These are phyloP conservation scores for Xerocomus potaroensis DNA, from an alignment of 768 basidiomycete genomes.

Conservation along the genomic window DNA sequence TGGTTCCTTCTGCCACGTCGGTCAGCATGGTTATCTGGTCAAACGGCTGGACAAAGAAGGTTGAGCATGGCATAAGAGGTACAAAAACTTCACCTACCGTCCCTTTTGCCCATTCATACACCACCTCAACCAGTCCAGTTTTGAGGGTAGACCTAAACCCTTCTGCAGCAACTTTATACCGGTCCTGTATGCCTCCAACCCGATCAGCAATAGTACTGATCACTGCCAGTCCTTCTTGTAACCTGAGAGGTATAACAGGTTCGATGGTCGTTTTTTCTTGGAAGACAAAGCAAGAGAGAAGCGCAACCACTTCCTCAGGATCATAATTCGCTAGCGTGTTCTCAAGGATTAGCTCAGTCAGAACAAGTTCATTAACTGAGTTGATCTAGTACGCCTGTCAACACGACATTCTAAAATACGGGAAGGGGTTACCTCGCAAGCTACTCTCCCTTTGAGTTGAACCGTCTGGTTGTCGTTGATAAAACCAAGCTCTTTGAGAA, in stretches of 20 bases:
- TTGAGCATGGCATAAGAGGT: neutral
- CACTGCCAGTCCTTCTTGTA: conserved; percentile 75
- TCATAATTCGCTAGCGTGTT: conserved; percentile 89
- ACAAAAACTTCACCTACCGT: conserved; percentile 60
- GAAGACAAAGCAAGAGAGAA: conserved; percentile 95
- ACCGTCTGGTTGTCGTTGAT: conserved; percentile 96
- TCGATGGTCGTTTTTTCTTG: conserved; percentile 96
- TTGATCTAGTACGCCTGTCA: conserved; percentile 66
- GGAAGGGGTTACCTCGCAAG: conserved; percentile 73
- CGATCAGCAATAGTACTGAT: conserved; percentile 76
- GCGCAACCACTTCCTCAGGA: conserved; percentile 93
- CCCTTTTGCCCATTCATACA: conserved; percentile 99
- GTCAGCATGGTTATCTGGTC: conserved; percentile 90
- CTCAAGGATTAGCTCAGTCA: conserved; percentile 96
- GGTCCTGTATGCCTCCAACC: conserved; percentile 76
- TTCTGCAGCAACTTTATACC: conserved; percentile 71
- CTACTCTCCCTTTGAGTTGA: conserved; percentile 92
- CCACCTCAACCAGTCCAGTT: conserved; percentile 90
- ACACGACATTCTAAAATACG: neutral
- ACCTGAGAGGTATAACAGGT: conserved; percentile 72
- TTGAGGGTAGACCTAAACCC: conserved; percentile 79
- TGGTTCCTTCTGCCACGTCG: conserved; percentile 94
- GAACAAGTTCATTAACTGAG: conserved; percentile 92
- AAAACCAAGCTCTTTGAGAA: conserved; percentile 87
- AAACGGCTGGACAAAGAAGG: conserved; percentile 64